Evolutionary conservation across 1,139 yeast species (phyloP).

Genomic region (Yamadazyma oceani): DNA sequence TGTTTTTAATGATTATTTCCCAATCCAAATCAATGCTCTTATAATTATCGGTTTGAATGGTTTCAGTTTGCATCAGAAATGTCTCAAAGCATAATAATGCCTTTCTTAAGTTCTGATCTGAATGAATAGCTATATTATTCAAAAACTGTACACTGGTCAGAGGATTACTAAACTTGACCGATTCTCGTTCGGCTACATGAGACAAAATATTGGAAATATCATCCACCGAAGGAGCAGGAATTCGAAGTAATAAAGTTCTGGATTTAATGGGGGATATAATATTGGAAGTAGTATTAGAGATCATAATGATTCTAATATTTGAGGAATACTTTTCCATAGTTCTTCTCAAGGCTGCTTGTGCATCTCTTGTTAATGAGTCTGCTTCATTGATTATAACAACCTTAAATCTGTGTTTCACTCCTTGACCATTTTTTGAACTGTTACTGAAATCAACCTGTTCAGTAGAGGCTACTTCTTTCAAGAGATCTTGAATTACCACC

Average conservation of each 20-base stretch:
- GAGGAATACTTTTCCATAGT: slow-evolving; percentile 97
- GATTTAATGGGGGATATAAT: slow-evolving; percentile 94
- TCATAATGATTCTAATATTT: slow-evolving; percentile 77
- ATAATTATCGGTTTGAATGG: slow-evolving; percentile 30
- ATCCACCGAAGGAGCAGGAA: slow-evolving; percentile 71
- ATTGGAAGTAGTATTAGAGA: slow-evolving; percentile 87
- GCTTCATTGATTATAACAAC: slow-evolving; percentile 95
- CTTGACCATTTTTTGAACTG: slow-evolving; percentile 20
- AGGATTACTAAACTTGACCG: slow-evolving; percentile 38
- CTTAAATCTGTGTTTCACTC: slow-evolving; percentile 69
- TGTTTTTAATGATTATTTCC: slow-evolving; percentile 70
- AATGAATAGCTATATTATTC: slow-evolving; percentile 50
- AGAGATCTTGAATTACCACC: slow-evolving; percentile 87
- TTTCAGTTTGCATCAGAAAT: slow-evolving; percentile 70
- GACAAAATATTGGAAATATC: slow-evolving; percentile 59
- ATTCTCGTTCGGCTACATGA: slow-evolving; percentile 59
- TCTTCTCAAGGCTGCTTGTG: slow-evolving; percentile 95
- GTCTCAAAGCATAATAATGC: slow-evolving; percentile 84
- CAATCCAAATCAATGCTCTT: slow-evolving; percentile 69
- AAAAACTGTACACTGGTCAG: slow-evolving; percentile 42
- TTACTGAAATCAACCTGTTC: slow-evolving; percentile 79
- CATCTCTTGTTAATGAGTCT: slow-evolving; percentile 87
- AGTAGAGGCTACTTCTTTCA: slow-evolving; percentile 92
- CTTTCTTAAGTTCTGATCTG: slow-evolving; percentile 74
- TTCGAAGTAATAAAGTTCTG: slow-evolving; percentile 81